phyloP scores from a whole-genome alignment of 2,329 filamentous ascomycete species.

The Colletotrichum abscissum region DNA sequence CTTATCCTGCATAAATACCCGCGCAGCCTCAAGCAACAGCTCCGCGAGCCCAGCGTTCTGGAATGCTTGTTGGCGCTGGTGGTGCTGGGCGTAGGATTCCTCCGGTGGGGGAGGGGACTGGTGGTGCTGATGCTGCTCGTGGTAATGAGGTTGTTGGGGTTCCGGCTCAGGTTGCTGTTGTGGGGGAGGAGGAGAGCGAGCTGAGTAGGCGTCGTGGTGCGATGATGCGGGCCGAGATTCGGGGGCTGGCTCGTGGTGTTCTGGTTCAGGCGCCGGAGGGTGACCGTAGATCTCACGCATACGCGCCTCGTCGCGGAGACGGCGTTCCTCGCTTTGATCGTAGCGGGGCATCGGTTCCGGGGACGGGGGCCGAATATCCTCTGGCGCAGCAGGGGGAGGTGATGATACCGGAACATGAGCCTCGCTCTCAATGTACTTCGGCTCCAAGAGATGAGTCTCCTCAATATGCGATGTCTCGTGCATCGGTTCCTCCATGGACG shows the following conservation, averaged over 20 bases:
- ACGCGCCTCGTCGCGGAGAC: constrained; percentile 60
- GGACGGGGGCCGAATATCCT: not conserved
- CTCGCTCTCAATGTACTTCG: constrained; percentile 18
- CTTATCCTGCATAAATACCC: constrained; percentile 66
- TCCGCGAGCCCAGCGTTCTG: constrained; percentile 63
- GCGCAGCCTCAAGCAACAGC: constrained; percentile 63
- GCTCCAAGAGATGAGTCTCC: constrained; percentile 30
- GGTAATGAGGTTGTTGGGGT: constrained; percentile 18
- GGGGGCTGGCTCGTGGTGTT: constrained; percentile 33
- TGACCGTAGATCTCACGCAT: constrained; percentile 66
- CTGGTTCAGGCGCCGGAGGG: constrained; percentile 17
- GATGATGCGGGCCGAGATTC: constrained; percentile 22
- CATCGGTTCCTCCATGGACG: constrained; percentile 16
- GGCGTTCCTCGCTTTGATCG: constrained; percentile 47
- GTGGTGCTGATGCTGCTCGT: constrained; percentile 40
- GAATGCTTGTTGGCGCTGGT: constrained; percentile 35
- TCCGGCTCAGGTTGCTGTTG: constrained; percentile 23
- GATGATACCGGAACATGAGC: constrained; percentile 1
- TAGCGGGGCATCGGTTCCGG: constrained; percentile 31
- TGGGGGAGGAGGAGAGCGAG: not conserved
- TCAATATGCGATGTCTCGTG: constrained; percentile 8
- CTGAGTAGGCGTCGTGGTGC: constrained; percentile 1
- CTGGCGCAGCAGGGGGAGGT: not conserved
- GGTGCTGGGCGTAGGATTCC: constrained; percentile 44
- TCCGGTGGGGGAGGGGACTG: constrained; percentile 36